These are phyloP conservation scores for Trapa bicornis DNA, from an alignment of 345 rosid genomes.

Conservation along the genomic window DNA sequence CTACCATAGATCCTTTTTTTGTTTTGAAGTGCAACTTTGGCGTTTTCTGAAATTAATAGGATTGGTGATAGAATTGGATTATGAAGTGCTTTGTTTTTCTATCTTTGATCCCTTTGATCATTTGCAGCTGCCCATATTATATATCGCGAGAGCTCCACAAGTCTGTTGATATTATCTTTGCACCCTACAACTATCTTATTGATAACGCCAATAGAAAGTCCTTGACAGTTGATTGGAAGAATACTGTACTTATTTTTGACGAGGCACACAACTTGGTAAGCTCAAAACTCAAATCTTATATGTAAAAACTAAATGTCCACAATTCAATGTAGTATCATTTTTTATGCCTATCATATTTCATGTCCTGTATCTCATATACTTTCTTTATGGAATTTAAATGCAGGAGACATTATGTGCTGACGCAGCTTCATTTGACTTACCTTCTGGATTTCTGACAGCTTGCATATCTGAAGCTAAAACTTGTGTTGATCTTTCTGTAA, in stretches of 20 bases:
- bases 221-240: slow-evolving; percentile 52
- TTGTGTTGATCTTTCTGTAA: slow-evolving; percentile 61
- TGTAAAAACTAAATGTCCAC: slow-evolving; percentile 1
- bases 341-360: not conserved
- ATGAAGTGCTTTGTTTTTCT: not conserved
- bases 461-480: slow-evolving; percentile 85
- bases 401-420: slow-evolving; percentile 94
- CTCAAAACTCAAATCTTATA: slow-evolving; percentile 3
- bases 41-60: not conserved
- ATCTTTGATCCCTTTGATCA: slow-evolving; percentile 6
- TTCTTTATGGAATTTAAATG: slow-evolving; percentile 8
- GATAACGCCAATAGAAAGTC: slow-evolving; percentile 57
- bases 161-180: slow-evolving; percentile 74
- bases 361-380: slow-evolving; percentile 5
- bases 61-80: not conserved
- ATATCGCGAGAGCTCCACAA: slow-evolving; percentile 76
- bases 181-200: slow-evolving; percentile 87
- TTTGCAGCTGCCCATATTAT: slow-evolving; percentile 78
- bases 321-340: not conserved
- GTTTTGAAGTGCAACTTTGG: not conserved
- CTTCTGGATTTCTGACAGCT: slow-evolving; percentile 57
- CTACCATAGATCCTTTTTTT: slow-evolving; percentile 10
- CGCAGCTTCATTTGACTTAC: slow-evolving; percentile 90
- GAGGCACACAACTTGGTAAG: slow-evolving; percentile 98
- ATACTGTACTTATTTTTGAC: slow-evolving; percentile 71